phyloP scores from a whole-genome alignment of 1,139 yeast species.

The Pichia sp. region DNA sequence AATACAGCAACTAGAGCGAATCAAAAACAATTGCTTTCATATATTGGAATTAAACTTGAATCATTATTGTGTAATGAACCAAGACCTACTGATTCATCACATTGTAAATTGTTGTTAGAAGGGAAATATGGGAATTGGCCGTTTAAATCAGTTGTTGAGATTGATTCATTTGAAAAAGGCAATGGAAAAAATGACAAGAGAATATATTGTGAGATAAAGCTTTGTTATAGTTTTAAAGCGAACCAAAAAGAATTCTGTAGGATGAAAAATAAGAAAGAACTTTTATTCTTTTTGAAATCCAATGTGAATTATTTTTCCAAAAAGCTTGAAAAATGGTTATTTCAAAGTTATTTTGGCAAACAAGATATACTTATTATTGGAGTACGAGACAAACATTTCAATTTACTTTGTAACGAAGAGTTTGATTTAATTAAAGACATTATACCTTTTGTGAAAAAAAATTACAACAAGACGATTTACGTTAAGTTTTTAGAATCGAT shows the following conservation, averaged over 20 bases:
- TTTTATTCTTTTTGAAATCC: slow-evolving; percentile 4
- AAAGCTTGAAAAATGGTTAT: slow-evolving; percentile 15
- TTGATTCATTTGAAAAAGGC: slow-evolving; percentile 11
- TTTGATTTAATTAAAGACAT: slow-evolving; percentile 11
- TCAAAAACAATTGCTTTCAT: slow-evolving; percentile 11
- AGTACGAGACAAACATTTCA: slow-evolving; percentile 9
- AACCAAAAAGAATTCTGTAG: not conserved
- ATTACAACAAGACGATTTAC: slow-evolving; percentile 3
- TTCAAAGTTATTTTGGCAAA: slow-evolving; percentile 18
- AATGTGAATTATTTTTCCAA: slow-evolving; percentile 5
- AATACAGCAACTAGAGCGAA: slow-evolving; percentile 11
- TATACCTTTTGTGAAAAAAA: slow-evolving; percentile 12
- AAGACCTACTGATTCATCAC: slow-evolving; percentile 11
- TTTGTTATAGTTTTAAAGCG: slow-evolving; percentile 1
- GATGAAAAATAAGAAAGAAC: not conserved
- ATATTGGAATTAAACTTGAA: slow-evolving; percentile 20
- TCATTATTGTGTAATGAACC: slow-evolving; percentile 7
- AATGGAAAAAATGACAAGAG: not conserved
- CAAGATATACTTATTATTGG: slow-evolving; percentile 18
- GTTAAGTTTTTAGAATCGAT: slow-evolving; percentile 3
- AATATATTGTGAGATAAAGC: slow-evolving; percentile 15
- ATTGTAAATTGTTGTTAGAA: slow-evolving; percentile 15
- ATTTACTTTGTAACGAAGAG: slow-evolving; percentile 7
- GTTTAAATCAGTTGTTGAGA: slow-evolving; percentile 15
- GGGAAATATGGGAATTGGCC: slow-evolving; percentile 14